These are phyloP conservation scores for Hanseniaspora singularis DNA, from an alignment of 805 yeast genomes.

Conservation along the genomic window DNA sequence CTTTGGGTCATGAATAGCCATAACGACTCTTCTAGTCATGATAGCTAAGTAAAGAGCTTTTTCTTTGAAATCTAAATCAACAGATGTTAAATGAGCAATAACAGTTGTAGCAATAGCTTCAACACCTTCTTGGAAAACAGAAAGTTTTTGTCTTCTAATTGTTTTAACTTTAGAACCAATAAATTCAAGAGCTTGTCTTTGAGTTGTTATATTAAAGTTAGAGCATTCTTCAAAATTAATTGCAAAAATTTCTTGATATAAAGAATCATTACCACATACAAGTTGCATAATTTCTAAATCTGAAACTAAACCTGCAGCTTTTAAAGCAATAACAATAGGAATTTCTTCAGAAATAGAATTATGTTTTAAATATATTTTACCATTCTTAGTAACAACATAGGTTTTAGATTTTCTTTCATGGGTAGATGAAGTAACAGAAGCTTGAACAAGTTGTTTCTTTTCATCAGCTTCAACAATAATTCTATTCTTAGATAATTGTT, in stretches of 20 bases:
- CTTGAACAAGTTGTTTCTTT: slow-evolving; percentile 86
- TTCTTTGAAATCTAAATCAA: slow-evolving; percentile 76
- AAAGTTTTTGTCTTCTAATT: slow-evolving; percentile 75
- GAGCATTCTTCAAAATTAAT: slow-evolving; percentile 91
- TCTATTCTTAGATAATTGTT: slow-evolving; percentile 91
- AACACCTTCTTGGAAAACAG: slow-evolving; percentile 82
- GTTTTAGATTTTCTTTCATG: slow-evolving; percentile 97
- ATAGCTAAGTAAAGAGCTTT: slow-evolving; percentile 89
- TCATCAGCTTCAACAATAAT: slow-evolving; percentile 97
- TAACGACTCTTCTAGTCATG: slow-evolving; percentile 91
- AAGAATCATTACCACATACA: slow-evolving; percentile 81
- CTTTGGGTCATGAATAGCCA: slow-evolving; percentile 88
- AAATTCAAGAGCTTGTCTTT: slow-evolving; percentile 83
- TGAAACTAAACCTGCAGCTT: slow-evolving; percentile 88
- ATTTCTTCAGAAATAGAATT: slow-evolving; percentile 91
- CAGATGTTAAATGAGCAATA: slow-evolving; percentile 85
- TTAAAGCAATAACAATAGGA: slow-evolving; percentile 83
- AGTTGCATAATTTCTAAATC: slow-evolving; percentile 88
- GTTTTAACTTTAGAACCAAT: slow-evolving; percentile 88
- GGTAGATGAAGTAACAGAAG: slow-evolving; percentile 94
- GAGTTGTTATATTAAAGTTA: slow-evolving; percentile 71
- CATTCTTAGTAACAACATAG: slow-evolving; percentile 85
- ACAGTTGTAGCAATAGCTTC: slow-evolving; percentile 94
- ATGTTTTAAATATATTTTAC: slow-evolving; percentile 79
- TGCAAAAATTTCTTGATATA: slow-evolving; percentile 84